These are phyloP conservation scores for Mucor velutinosus DNA, from an alignment of 371 early-diverging fungal species.

Conservation along the genomic window DNA sequence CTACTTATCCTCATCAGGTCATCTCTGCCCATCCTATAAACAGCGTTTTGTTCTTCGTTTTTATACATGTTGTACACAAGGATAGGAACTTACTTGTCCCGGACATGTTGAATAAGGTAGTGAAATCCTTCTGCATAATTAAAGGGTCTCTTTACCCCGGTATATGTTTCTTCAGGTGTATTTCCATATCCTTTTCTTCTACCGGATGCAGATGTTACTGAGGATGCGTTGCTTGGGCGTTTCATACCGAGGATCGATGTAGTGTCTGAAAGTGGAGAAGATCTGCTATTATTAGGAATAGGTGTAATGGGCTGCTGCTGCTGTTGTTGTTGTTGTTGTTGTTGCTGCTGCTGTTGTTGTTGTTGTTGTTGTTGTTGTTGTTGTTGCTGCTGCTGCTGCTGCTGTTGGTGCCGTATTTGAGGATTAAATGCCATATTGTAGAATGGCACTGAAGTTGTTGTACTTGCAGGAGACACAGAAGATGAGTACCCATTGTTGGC, in stretches of 20 bases:
- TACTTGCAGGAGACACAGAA: neutral
- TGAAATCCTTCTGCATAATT: constrained; percentile 89
- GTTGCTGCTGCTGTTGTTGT: neutral
- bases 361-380: neutral
- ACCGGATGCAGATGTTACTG: constrained; percentile 3
- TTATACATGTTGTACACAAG: too few species aligned
- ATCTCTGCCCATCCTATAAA: constrained; percentile 75
- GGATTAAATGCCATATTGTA: neutral
- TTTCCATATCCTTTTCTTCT: constrained; percentile 40
- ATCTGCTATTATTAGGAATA: neutral
- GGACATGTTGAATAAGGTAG: constrained; percentile 73
- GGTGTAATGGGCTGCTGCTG: neutral
- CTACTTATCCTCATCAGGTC: constrained; percentile 88
- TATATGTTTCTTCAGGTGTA: constrained; percentile 45
- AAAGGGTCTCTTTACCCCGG: constrained; percentile 71
- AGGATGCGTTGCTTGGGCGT: constrained; percentile 8
- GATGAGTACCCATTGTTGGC: neutral
- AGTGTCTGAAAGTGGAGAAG: neutral
- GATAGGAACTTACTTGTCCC: constrained; percentile 39
- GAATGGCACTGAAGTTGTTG: neutral
- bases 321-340: constrained; percentile 6
- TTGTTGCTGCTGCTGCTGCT: neutral
- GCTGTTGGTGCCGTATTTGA: neutral
- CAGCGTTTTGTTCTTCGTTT: too few species aligned
- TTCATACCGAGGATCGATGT: constrained; percentile 29